Evolutionary conservation across 1,139 yeast genomes (phyloP).

Genomic region (Eremothecium gossypii): DNA sequence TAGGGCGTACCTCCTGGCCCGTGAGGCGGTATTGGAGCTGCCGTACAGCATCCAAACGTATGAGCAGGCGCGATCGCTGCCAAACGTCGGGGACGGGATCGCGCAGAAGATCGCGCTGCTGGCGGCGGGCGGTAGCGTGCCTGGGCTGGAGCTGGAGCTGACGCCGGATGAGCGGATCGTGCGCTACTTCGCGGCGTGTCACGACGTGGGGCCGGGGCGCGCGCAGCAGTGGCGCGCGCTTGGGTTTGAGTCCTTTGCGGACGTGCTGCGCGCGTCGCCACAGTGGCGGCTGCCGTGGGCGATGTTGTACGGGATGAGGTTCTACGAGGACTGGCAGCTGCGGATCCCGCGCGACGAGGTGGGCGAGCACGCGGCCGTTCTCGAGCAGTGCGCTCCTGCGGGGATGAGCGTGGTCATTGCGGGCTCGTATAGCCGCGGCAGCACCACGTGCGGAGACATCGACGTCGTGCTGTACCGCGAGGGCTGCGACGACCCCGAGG

Average conservation of each 20-base stretch:
- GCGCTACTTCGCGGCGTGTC: slow-evolving; percentile 36
- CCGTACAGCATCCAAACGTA: slow-evolving; percentile 32
- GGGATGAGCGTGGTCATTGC: slow-evolving; percentile 34
- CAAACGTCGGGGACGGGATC: slow-evolving; percentile 40
- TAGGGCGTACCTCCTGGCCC: slow-evolving; percentile 42
- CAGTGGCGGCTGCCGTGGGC: slow-evolving; percentile 31
- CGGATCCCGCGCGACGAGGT: slow-evolving; percentile 44
- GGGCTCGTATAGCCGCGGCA: slow-evolving; percentile 53
- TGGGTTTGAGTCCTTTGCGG: slow-evolving; percentile 37
- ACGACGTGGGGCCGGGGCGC: slow-evolving; percentile 44
- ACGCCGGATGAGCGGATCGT: slow-evolving; percentile 25
- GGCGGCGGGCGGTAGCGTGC: slow-evolving; percentile 34
- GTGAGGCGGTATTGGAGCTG: slow-evolving; percentile 30
- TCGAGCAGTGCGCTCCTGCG: slow-evolving; percentile 35
- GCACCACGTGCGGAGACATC: slow-evolving; percentile 44
- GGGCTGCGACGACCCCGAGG: slow-evolving; percentile 27
- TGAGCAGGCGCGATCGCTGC: slow-evolving; percentile 35
- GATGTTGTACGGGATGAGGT: slow-evolving; percentile 40
- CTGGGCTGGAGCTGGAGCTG: slow-evolving; percentile 30
- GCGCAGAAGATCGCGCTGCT: slow-evolving; percentile 41
- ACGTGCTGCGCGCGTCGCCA: slow-evolving; percentile 28
- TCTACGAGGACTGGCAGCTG: slow-evolving; percentile 42
- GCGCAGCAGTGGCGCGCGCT: slow-evolving; percentile 38
- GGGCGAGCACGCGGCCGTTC: slow-evolving; percentile 33
- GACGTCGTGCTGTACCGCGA: slow-evolving; percentile 45